Conservation (phyloP, 148 eudicot species). For the Chenopodium formosanum region DNA sequence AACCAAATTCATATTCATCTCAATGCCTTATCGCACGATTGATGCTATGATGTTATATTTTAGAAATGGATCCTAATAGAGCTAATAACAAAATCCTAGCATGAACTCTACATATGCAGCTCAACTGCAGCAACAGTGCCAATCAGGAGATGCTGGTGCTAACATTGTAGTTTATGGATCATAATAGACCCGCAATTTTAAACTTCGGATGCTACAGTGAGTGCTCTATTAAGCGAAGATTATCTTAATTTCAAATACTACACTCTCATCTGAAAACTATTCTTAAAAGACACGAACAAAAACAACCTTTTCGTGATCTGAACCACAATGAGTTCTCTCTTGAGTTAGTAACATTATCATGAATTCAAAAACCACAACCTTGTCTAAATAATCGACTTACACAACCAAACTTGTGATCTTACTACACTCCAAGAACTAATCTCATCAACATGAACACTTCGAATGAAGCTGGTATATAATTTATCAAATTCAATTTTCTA, state of each 20-base stretch:
- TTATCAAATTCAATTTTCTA: neutral
- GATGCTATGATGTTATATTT: too few relatives aligned
- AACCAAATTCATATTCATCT: too few relatives aligned
- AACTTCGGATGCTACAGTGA: too few relatives aligned
- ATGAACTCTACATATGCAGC: too few relatives aligned
- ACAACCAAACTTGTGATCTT: neutral
- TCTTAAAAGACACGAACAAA: neutral
- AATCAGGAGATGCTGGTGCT: too few relatives aligned
- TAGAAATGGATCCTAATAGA: too few relatives aligned
- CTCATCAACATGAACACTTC: neutral
- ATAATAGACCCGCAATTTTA: too few relatives aligned
- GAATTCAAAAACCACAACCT: neutral
- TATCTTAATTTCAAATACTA: neutral
- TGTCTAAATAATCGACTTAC: neutral
- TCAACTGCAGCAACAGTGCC: too few relatives aligned
- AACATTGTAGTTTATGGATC: too few relatives aligned
- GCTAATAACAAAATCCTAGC: too few relatives aligned
- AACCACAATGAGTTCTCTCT: neutral
- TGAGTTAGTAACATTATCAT: neutral
- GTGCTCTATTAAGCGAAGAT: too few relatives aligned
- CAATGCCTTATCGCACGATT: too few relatives aligned
- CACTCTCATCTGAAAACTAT: neutral
- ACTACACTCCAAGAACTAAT: neutral
- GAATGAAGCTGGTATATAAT: neutral
- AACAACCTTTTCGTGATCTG: neutral